Percentiles rank a stretch among this genome's conserved stretches.
phyloP scores from a whole-genome alignment of 2,329 filamentous ascomycete genomes.

The Hypoxylon sp. region DNA sequence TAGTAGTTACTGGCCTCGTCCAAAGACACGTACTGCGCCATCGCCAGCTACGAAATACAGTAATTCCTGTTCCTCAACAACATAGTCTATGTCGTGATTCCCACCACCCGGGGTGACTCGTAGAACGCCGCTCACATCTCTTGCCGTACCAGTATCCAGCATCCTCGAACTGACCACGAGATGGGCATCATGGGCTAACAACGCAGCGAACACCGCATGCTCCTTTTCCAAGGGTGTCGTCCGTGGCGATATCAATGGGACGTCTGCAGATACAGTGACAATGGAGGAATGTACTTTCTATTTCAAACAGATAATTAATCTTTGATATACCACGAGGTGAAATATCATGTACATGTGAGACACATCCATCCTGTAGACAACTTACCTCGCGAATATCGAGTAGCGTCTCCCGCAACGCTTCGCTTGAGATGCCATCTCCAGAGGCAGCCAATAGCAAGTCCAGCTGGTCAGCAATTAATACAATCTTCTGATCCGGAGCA shows the following conservation, averaged over 20 bases:
- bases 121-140: constrained; percentile 90
- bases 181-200: constrained; percentile 80
- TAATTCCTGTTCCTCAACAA: constrained; percentile 74
- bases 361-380: constrained; percentile 34
- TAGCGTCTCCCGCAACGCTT: constrained; percentile 67
- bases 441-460: constrained; percentile 74
- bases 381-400: constrained; percentile 73
- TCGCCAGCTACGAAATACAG: constrained; percentile 86
- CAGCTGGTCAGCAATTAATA: constrained; percentile 75
- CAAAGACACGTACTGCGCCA: constrained; percentile 85
- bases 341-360: constrained; percentile 17
- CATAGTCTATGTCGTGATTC: constrained; percentile 43
- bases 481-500: constrained; percentile 54
- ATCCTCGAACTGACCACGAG: constrained; percentile 78
- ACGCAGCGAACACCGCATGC: constrained; percentile 77
- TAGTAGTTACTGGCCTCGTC: constrained; percentile 75
- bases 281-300: constrained; percentile 75
- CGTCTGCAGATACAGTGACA: constrained; percentile 78
- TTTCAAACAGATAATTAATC: constrained; percentile 43
- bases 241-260: constrained; percentile 73
- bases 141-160: constrained; percentile 88
- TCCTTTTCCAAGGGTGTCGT: constrained; percentile 76
- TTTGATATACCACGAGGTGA: constrained; percentile 15
- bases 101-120: constrained; percentile 74
- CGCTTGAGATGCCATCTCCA: constrained; percentile 58